Conservation (phyloP, 75 land plant genomes). For the Larix kaempferi region DNA sequence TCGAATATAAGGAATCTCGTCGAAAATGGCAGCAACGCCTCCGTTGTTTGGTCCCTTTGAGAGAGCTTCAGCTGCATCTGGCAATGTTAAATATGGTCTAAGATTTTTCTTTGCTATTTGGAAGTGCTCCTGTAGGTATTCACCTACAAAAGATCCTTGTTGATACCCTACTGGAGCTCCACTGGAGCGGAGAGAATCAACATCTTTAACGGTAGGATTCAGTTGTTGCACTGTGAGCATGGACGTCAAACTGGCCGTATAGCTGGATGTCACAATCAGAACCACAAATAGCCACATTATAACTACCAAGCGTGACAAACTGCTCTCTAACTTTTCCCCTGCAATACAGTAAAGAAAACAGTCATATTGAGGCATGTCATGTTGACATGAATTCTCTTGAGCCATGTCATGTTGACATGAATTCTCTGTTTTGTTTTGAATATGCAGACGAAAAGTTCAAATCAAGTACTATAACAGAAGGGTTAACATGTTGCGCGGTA, state of each 20-base stretch:
- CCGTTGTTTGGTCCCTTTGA: slow-evolving; percentile 27
- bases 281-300: slow-evolving; percentile 43
- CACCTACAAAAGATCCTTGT: slow-evolving; percentile 31
- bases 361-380: no score
- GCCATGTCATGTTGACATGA: background rate
- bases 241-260: slow-evolving; percentile 52
- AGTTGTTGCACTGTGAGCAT: slow-evolving; percentile 33
- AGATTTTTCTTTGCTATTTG: slow-evolving; percentile 27
- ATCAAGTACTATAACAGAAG: background rate
- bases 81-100: slow-evolving; percentile 12
- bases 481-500: no score
- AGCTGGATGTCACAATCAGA: slow-evolving; percentile 38
- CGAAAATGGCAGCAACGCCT: slow-evolving; percentile 62
- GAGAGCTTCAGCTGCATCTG: slow-evolving; percentile 36
- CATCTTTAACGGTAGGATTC: slow-evolving; percentile 20
- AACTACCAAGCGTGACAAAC: slow-evolving; percentile 17
- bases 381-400: background rate
- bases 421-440: background rate
- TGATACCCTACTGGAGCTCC: slow-evolving; percentile 32
- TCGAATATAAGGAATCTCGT: slow-evolving; percentile 61
- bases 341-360: background rate
- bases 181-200: slow-evolving; percentile 10
- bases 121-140: slow-evolving; percentile 32
- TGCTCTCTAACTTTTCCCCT: slow-evolving; percentile 55
- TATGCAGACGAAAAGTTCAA: background rate